These are phyloP conservation scores for Daedalea quercina DNA, from an alignment of 768 basidiomycete species.

Conservation along the genomic window DNA sequence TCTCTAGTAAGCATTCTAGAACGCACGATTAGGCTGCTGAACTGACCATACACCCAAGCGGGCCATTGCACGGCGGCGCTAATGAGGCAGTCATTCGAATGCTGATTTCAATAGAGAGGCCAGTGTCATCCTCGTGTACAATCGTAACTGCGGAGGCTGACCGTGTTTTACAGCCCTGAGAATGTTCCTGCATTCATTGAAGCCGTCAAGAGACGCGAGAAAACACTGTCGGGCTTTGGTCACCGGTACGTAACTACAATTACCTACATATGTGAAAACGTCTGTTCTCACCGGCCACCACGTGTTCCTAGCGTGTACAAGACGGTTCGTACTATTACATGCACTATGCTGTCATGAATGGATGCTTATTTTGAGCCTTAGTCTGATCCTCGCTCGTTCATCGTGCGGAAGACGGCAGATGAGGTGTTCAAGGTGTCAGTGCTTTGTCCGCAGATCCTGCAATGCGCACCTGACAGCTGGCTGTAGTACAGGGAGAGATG, in stretches of 20 bases:
- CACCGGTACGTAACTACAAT: constrained; percentile 48
- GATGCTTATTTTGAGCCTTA: constrained; percentile 19
- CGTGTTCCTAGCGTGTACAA: constrained; percentile 51
- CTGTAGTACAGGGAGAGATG: constrained; percentile 74
- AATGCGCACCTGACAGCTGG: not conserved
- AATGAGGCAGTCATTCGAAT: constrained; percentile 94
- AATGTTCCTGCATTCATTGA: constrained; percentile 84
- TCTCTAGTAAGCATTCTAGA: constrained; percentile 59
- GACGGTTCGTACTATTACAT: constrained; percentile 38
- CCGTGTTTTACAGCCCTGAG: constrained; percentile 44
- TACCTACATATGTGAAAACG: not conserved
- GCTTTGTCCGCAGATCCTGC: not conserved
- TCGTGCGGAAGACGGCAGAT: constrained; percentile 84
- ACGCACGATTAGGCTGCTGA: not conserved
- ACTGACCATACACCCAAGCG: constrained; percentile 32
- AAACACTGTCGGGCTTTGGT: constrained; percentile 86
- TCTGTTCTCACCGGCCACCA: not conserved
- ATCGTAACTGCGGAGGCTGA: not conserved
- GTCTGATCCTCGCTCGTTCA: constrained; percentile 89
- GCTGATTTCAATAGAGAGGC: constrained; percentile 84
- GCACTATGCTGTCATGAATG: not conserved
- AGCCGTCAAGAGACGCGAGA: constrained; percentile 82
- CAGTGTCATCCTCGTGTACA: constrained; percentile 16
- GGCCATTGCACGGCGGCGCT: constrained; percentile 76
- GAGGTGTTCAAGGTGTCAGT: constrained; percentile 86